These are phyloP conservation scores for Colletotrichum aenigma DNA, from an alignment of 2,329 filamentous ascomycete genomes.

Conservation along the genomic window DNA sequence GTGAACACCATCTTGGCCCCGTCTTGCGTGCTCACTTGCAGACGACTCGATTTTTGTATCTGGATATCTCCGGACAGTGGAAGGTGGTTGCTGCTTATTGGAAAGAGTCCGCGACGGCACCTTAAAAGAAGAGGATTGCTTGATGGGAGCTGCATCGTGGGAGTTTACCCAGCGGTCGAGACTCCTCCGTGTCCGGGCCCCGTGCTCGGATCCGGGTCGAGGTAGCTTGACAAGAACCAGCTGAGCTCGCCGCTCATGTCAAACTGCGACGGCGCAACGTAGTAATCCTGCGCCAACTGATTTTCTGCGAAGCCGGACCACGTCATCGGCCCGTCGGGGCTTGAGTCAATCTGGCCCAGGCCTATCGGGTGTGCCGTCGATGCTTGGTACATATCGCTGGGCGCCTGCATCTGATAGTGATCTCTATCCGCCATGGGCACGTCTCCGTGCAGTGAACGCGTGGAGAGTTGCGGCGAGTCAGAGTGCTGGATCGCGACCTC, in stretches of 20 bases:
- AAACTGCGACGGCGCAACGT: slow-evolving; percentile 3
- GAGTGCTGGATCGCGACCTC: slow-evolving; percentile 4
- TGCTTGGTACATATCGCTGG: background rate
- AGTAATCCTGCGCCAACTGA: slow-evolving; percentile 1
- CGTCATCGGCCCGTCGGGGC: background rate
- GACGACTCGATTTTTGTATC: background rate
- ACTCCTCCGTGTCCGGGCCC: background rate
- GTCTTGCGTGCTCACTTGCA: slow-evolving; percentile 6
- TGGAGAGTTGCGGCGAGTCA: background rate
- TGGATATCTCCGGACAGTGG: background rate
- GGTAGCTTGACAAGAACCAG: slow-evolving; percentile 6
- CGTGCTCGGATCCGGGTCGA: background rate
- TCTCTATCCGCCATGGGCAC: background rate
- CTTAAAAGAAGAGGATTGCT: background rate
- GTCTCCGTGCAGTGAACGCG: background rate
- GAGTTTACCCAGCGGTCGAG: background rate
- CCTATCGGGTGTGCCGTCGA: background rate
- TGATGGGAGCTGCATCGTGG: rapidly evolving
- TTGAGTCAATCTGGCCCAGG: background rate
- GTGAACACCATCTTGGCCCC: slow-evolving; percentile 2
- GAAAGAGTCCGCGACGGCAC: background rate
- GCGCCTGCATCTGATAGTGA: background rate
- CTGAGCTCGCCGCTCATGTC: slow-evolving; percentile 9
- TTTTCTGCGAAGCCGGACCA: slow-evolving; percentile 5
- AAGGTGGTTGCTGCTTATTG: background rate